Conservation (phyloP, 2,329 filamentous ascomycete genomes). For the Trichoderma guizhouense region DNA sequence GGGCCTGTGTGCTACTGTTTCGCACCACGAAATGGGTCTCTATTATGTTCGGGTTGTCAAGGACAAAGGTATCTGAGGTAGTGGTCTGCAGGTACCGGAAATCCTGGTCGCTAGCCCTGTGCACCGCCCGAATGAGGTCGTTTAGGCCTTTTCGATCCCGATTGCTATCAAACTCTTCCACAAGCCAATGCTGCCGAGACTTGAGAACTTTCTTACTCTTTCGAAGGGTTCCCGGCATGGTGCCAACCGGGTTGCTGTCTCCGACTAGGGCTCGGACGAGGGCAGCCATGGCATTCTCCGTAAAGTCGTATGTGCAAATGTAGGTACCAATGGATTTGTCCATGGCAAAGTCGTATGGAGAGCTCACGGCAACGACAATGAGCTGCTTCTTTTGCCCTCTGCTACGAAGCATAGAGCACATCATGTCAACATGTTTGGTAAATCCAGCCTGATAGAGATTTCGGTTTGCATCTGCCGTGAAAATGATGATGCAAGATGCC, state of each 20-base stretch:
- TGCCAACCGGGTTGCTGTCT: conserved; percentile 59
- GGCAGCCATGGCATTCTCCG: conserved; percentile 83
- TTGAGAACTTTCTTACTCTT: conserved; percentile 85
- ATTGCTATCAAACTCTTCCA: conserved; percentile 80
- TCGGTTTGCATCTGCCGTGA: conserved; percentile 90
- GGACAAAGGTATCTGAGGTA: conserved; percentile 70
- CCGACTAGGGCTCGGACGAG: conserved; percentile 82
- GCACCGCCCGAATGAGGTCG: conserved; percentile 67
- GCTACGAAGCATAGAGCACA: conserved; percentile 78
- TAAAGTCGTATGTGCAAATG: conserved; percentile 94
- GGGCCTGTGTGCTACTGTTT: conserved; percentile 84
- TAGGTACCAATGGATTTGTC: conserved; percentile 89
- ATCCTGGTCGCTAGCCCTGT: conserved; percentile 63
- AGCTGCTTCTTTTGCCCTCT: conserved; percentile 82
- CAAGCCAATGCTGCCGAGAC: conserved; percentile 91
- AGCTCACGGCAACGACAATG: conserved; percentile 89
- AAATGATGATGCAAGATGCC: conserved; percentile 81
- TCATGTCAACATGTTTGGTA: conserved; percentile 93
- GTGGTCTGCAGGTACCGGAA: conserved; percentile 68
- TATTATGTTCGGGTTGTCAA: conserved; percentile 66
- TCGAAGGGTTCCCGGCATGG: conserved; percentile 69
- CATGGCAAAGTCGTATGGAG: conserved; percentile 94
- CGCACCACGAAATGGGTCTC: conserved; percentile 89
- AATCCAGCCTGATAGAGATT: conserved; percentile 94
- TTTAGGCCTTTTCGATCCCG: conserved; percentile 72